These are phyloP conservation scores for Mayamaea pseudoterrestris DNA, from an alignment of 108 stramenopile genomes.

Conservation along the genomic window DNA sequence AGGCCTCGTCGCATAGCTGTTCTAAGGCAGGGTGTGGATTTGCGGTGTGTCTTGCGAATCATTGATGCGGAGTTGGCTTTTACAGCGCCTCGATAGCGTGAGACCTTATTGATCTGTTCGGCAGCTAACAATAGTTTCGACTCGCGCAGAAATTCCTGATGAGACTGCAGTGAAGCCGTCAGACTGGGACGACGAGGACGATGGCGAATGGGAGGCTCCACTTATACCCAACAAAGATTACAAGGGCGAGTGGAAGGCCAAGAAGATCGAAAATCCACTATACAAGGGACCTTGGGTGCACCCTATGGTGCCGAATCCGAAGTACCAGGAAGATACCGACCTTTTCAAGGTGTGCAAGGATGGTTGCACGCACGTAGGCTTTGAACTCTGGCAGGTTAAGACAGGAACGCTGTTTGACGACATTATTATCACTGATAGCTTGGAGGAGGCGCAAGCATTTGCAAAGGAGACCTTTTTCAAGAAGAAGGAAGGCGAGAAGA, in stretches of 20 bases:
- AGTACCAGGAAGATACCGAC: conserved; percentile 75
- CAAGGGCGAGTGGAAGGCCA: conserved; percentile 92
- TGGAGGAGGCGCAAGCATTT: conserved; percentile 91
- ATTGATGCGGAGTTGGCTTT: no score
- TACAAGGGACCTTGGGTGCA: conserved; percentile 96
- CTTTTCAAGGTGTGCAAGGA: conserved; percentile 94
- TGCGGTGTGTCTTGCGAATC: no score
- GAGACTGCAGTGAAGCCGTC: conserved; percentile 91
- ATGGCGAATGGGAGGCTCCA: conserved; percentile 95
- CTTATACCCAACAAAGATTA: conserved; percentile 97
- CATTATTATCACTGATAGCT: conserved; percentile 94
- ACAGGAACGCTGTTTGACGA: conserved; percentile 98
- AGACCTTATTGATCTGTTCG: no score
- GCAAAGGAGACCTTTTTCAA: conserved; percentile 93
- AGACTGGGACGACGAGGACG: conserved; percentile 99
- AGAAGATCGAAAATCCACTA: conserved; percentile 92
- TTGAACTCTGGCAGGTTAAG: conserved; percentile 99
- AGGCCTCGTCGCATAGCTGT: no score
- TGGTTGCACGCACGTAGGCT: conserved; percentile 93
- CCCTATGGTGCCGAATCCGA: conserved; percentile 93
- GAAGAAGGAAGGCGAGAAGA: conserved; percentile 97
- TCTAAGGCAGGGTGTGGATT: no score
- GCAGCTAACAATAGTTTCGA: no score
- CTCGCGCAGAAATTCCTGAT: conserved; percentile 94
- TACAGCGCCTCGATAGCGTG: no score